Base-by-base conservation (phyloP, 768 basidiomycete genomes). In the Auricularia sp. region DNA sequence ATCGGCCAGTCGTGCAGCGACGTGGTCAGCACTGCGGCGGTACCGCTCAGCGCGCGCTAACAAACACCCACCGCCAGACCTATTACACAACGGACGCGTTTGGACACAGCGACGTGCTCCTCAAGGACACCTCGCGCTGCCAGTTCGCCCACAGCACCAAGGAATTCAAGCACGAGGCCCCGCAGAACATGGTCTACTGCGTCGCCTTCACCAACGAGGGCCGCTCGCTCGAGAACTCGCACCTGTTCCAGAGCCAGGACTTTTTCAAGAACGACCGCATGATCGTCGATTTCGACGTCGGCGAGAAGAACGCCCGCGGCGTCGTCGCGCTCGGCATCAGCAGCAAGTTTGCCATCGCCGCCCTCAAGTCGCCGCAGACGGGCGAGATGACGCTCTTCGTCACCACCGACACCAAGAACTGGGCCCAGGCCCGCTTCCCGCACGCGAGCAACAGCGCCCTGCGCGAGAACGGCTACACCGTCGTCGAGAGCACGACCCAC, bases 291-390 rank as follows among this genome's bases (percentile, higher is more conserved):
- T 81, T 99, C 1, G 79, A 79, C 10, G 92, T 94, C 1, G 89
- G 93, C 18, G 88, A 85, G 4, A 92, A 87, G 76, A 85, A 88
- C 63, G 90, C 94, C 0, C 85, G 84, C 37, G 97, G 96, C 0
- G 87, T 99, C n/a, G 80, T 92, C 3, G 96, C 93, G 0, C 85
- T 99, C 62, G 96, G 96, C 0, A 90, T 95, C 63, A 92, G 97
- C 6, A 88, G 86, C 75, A 94, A 95, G 72, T 99, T 88, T 72
- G 89, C 92, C 3, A 89, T 98, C 10, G 94, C 92, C 5, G 96
- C 95, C 1, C 71, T 98, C 68, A 89, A 86, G 75, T 76, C 79
- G 2, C 73, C 81, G 3, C 78, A 76, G 3, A 82, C 80, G 3
- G 87, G 86, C 16, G 87, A 94, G 68, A 90, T 92, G 88, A 73